These are phyloP conservation scores for Chenopodium formosanum DNA, from an alignment of 148 eudicot species.

Conservation along the genomic window DNA sequence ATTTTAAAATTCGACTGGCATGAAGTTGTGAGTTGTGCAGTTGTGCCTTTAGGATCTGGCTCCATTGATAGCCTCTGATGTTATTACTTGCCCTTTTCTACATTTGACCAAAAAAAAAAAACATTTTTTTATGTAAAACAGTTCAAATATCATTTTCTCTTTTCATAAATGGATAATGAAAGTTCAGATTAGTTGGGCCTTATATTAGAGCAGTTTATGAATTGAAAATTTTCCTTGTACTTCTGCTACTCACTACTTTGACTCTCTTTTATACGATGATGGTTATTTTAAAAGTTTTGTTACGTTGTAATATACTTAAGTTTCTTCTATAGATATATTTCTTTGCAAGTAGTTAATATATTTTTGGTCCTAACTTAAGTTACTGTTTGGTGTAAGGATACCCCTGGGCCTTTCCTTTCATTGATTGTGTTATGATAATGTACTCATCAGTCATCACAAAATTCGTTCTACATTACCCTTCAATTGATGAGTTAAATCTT, in stretches of 20 bases:
- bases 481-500: neutral
- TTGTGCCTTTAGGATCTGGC: no score
- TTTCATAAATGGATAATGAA: neutral
- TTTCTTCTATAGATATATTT: neutral
- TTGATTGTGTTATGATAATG: neutral
- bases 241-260: neutral
- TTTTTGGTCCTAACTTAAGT: neutral
- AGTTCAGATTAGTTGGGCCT: neutral
- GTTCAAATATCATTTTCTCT: neutral
- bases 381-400: neutral
- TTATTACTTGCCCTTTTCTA: neutral
- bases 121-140: neutral
- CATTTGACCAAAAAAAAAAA: neutral
- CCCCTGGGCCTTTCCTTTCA: neutral
- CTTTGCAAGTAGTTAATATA: neutral
- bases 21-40: neutral
- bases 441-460: neutral
- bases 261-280: neutral
- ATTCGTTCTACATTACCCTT: neutral
- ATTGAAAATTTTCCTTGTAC: neutral
- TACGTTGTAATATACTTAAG: neutral
- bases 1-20: neutral
- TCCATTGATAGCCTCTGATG: neutral
- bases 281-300: neutral
- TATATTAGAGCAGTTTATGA: no score